phyloP scores from a whole-genome alignment of 2,329 filamentous ascomycete species.

The Gyromitra esculenta region DNA sequence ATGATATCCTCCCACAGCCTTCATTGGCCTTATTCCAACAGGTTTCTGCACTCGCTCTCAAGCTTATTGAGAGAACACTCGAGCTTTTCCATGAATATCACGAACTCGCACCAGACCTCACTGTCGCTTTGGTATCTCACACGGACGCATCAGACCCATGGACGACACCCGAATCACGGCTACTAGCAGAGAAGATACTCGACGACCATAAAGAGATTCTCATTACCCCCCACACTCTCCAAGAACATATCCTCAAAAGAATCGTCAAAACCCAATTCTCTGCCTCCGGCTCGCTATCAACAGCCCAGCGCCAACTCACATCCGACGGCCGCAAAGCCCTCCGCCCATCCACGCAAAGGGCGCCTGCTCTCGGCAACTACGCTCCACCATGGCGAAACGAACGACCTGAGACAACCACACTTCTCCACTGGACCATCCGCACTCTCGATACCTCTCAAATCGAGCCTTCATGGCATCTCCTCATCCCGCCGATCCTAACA shows the following conservation, averaged over 20 bases:
- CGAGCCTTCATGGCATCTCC: constrained; percentile 53
- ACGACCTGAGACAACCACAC: constrained; percentile 44
- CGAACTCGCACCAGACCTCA: background rate
- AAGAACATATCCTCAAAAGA: constrained; percentile 33
- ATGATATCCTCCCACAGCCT: constrained; percentile 23
- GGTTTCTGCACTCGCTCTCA: constrained; percentile 29
- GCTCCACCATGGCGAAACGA: constrained; percentile 48
- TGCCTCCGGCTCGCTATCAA: background rate
- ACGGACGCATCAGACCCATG: constrained; percentile 37
- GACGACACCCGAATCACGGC: constrained; percentile 34
- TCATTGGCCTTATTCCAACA: constrained; percentile 36
- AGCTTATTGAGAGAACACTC: constrained; percentile 1
- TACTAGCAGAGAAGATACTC: constrained; percentile 13
- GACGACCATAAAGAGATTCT: background rate
- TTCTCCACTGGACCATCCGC: constrained; percentile 42
- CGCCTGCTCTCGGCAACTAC: constrained; percentile 16
- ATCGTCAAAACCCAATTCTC: constrained; percentile 46
- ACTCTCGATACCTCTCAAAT: constrained; percentile 14
- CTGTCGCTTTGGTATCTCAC: constrained; percentile 24
- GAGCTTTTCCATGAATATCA: background rate
- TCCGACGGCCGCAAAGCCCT: constrained; percentile 33
- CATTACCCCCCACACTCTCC: constrained; percentile 7
- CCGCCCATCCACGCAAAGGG: constrained; percentile 42
- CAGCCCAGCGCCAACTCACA: constrained; percentile 39
- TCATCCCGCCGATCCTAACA: constrained; percentile 55